Evolutionary conservation across 805 yeast genomes (phyloP).

Genomic region (Metschnikowia aberdeeniae): DNA sequence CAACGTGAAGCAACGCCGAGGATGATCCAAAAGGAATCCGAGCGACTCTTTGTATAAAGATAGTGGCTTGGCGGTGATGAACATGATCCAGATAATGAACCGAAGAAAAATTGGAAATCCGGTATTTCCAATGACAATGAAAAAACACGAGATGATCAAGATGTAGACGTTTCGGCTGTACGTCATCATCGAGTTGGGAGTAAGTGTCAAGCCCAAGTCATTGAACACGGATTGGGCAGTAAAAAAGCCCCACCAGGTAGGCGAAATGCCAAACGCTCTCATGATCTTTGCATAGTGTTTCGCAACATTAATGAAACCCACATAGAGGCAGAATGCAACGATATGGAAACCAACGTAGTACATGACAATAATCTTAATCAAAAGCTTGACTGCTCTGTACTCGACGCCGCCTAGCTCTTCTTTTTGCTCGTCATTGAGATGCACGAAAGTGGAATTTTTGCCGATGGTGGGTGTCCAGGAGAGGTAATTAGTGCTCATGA

Average conservation of each 20-base stretch:
- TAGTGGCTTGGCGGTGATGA: slow-evolving; percentile 60
- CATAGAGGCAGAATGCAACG: slow-evolving; percentile 46
- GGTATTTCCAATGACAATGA: slow-evolving; percentile 89
- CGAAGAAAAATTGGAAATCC: slow-evolving; percentile 87
- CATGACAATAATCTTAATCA: slow-evolving; percentile 57
- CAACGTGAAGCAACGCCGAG: slow-evolving; percentile 92
- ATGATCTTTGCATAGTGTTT: slow-evolving; percentile 42
- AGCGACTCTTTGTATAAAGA: slow-evolving; percentile 69
- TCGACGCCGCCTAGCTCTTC: slow-evolving; percentile 98
- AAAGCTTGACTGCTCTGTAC: slow-evolving; percentile 78
- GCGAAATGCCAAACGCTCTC: slow-evolving; percentile 55
- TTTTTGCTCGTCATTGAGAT: slow-evolving; percentile 75
- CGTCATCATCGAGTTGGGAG: slow-evolving; percentile 72
- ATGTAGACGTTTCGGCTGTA: slow-evolving; percentile 65
- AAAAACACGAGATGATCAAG: slow-evolving; percentile 57
- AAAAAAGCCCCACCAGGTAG: slow-evolving; percentile 93
- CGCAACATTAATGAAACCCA: slow-evolving; percentile 51
- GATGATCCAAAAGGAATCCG: slow-evolving; percentile 87
- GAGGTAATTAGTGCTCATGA: slow-evolving; percentile 60
- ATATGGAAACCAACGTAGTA: slow-evolving; percentile 80
- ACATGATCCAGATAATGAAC: slow-evolving; percentile 75
- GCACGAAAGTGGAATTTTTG: slow-evolving; percentile 87
- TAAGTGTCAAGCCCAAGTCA: slow-evolving; percentile 80
- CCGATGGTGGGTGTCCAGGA: slow-evolving; percentile 93
- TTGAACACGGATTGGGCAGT: slow-evolving; percentile 76